Conservation (phyloP, 176 grass and related monocot genomes). For the Triticum dicoccoides region DNA sequence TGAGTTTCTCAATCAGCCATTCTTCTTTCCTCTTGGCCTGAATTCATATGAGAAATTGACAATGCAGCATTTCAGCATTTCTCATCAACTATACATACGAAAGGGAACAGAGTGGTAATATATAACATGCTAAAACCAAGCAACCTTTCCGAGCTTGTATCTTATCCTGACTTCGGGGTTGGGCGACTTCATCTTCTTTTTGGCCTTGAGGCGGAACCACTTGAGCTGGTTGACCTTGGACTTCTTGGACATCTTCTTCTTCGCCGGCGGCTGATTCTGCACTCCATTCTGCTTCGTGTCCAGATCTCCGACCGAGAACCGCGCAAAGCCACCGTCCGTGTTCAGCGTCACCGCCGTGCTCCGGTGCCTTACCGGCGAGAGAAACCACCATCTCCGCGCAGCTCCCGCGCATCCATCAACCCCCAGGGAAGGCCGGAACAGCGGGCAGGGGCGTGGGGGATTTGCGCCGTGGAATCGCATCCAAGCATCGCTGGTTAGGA, state of each 20-base stretch:
- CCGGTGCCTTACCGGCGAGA: slow-evolving; percentile 22
- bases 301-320: slow-evolving; percentile 32
- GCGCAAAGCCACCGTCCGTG: slow-evolving; percentile 41
- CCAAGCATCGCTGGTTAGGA: slow-evolving; percentile 26
- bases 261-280: neutral
- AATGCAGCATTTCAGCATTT: neutral
- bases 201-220: slow-evolving; percentile 76
- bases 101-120: neutral
- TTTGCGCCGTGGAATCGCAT: neutral
- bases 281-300: neutral
- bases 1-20: slow-evolving; percentile 80
- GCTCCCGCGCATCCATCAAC: neutral
- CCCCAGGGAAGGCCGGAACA: neutral
- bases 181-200: slow-evolving; percentile 79
- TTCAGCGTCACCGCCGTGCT: slow-evolving; percentile 41
- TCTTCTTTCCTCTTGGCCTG: slow-evolving; percentile 83
- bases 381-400: neutral
- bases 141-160: slow-evolving; percentile 65
- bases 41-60: neutral
- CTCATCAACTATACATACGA: neutral
- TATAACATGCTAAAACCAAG: neutral
- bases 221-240: slow-evolving; percentile 74
- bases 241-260: slow-evolving; percentile 74
- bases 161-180: slow-evolving; percentile 82
- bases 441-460: neutral